Conservation (phyloP, 2,329 filamentous ascomycete species). For the Pseudogymnoascus sp. region DNA sequence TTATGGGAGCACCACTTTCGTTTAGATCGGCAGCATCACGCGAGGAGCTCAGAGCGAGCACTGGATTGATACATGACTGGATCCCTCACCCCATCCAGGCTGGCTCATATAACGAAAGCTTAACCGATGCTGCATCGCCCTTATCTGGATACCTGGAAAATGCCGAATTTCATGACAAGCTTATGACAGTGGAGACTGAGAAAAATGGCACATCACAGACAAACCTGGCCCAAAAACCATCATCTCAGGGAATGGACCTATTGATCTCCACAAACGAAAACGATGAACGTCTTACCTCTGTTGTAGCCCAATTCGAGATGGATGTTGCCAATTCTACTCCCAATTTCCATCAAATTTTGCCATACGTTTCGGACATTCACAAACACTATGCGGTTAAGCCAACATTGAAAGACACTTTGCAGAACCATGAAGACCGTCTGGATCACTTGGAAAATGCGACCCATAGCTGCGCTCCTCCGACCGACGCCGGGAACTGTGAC, state of each 20-base stretch:
- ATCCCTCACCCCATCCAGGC: slow-evolving; percentile 10
- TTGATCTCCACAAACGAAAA: neutral
- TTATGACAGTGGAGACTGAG: neutral
- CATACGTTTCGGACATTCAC: slow-evolving; percentile 9
- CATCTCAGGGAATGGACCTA: neutral
- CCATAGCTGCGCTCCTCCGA: slow-evolving; percentile 41
- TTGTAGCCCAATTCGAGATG: neutral
- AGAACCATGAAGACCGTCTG: slow-evolving; percentile 56
- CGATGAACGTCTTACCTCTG: neutral
- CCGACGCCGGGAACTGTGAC: neutral
- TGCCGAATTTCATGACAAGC: neutral
- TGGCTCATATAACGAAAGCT: slow-evolving; percentile 12
- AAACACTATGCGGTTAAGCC: slow-evolving; percentile 9
- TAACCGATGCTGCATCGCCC: slow-evolving; percentile 6
- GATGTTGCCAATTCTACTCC: neutral
- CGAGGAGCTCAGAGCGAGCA: neutral
- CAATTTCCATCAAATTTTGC: slow-evolving; percentile 7
- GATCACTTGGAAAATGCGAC: slow-evolving; percentile 61
- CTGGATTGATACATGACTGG: slow-evolving; percentile 8
- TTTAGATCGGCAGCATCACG: neutral
- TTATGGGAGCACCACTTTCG: slow-evolving; percentile 21
- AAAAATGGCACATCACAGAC: neutral
- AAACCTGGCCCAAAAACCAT: neutral
- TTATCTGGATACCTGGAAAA: neutral
- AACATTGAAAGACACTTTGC: slow-evolving; percentile 33